A percentile compares a stretch with the other conserved stretches of the same genome.
Evolutionary conservation across 768 basidiomycete species (phyloP).

Genomic region (Dentipellis fragilis): DNA sequence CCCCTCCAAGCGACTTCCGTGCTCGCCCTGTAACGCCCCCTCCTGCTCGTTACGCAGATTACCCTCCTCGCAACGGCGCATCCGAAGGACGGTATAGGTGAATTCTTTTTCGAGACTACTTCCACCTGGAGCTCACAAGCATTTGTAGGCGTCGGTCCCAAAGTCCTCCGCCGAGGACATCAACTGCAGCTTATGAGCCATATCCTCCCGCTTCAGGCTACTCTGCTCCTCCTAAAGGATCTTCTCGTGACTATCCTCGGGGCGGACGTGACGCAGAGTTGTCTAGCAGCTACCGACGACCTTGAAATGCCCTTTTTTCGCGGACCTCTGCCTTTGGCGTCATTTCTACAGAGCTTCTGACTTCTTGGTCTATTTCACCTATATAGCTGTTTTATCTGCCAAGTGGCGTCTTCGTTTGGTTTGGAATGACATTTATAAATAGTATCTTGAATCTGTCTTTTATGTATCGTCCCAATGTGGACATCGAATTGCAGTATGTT

Average conservation of each 20-base stretch:
- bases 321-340: too few species aligned
- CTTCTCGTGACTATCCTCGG: slow-evolving; percentile 14
- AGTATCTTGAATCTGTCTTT: too few species aligned
- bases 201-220: slow-evolving; percentile 12
- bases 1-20: slow-evolving; percentile 12
- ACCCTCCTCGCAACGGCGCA: slow-evolving; percentile 15
- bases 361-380: too few species aligned
- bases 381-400: too few species aligned
- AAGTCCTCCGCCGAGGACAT: slow-evolving; percentile 13
- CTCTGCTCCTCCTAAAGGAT: slow-evolving; percentile 13
- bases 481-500: too few species aligned
- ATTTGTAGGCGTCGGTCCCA: slow-evolving; percentile 14
- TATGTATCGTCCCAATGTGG: too few species aligned
- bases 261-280: slow-evolving; percentile 8
- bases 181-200: slow-evolving; percentile 13
- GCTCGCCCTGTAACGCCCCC: slow-evolving; percentile 18
- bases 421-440: too few species aligned
- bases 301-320: not conserved
- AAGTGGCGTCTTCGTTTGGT: too few species aligned
- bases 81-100: slow-evolving; percentile 11
- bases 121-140: not conserved
- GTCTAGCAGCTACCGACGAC: not conserved
- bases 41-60: slow-evolving; percentile 14
- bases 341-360: too few species aligned
- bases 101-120: not conserved